Conservation (phyloP, 2,329 filamentous ascomycete genomes). For the Dothiorella sarmentorum region DNA sequence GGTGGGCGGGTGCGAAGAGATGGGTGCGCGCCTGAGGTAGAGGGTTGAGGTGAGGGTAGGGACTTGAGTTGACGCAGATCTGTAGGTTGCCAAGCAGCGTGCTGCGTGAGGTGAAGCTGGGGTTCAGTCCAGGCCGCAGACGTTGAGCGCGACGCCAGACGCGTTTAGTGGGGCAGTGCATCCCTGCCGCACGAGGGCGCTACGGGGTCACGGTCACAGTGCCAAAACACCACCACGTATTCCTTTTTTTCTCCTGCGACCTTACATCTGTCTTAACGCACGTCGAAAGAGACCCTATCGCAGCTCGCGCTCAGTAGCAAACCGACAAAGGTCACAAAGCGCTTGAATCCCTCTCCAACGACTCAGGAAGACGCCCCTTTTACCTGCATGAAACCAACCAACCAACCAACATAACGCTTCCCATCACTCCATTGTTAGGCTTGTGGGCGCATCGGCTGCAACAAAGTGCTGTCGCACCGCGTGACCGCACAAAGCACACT, state of each 20-base stretch:
- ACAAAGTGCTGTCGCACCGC: background rate
- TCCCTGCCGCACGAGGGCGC: background rate
- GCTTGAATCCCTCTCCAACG: background rate
- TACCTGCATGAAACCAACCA: constrained; percentile 8
- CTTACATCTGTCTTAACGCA: background rate
- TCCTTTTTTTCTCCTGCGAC: background rate
- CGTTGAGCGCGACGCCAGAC: constrained; percentile 13
- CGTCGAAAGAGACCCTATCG: background rate
- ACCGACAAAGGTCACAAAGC: background rate
- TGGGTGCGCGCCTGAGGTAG: background rate
- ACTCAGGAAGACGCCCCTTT: constrained; percentile 9
- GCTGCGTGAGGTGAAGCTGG: background rate
- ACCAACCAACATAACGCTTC: background rate
- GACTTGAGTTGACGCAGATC: background rate
- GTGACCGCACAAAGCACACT: background rate
- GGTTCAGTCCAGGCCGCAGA: background rate
- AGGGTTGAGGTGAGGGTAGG: too few species aligned
- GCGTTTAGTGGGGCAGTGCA: constrained; percentile 10
- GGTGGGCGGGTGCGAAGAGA: constrained; percentile 20
- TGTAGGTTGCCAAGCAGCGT: background rate
- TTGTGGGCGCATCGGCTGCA: background rate
- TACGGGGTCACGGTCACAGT: background rate
- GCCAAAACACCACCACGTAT: background rate
- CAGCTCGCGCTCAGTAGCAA: constrained; percentile 1
- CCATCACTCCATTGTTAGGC: background rate